Evolutionary conservation across 2,329 filamentous ascomycete species (phyloP).

Genomic region (Teratosphaeria pseudoeucalypti): DNA sequence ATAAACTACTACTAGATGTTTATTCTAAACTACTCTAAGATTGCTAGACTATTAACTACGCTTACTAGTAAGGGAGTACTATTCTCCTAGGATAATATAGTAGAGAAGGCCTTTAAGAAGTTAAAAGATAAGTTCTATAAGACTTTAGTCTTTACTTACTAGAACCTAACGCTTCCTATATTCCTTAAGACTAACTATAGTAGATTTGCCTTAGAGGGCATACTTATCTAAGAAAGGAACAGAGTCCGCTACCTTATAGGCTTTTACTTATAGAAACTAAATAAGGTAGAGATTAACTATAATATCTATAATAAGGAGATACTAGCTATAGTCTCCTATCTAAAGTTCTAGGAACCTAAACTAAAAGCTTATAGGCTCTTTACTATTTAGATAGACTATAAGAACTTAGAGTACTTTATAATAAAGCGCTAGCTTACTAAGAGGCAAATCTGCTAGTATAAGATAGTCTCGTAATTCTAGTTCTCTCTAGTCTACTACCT

Average conservation of each 20-base stretch:
- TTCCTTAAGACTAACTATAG: constrained; percentile 11
- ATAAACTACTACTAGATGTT: constrained; percentile 19
- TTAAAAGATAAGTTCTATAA: constrained; percentile 9
- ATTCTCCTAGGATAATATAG: constrained; percentile 6
- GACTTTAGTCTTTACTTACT: constrained; percentile 6
- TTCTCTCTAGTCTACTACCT: constrained; percentile 5
- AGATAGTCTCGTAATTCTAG: neutral
- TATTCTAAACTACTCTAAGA: constrained; percentile 13
- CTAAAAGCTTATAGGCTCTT: constrained; percentile 8
- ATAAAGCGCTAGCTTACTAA: fast-evolving
- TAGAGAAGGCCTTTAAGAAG: constrained; percentile 5
- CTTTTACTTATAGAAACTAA: constrained; percentile 14
- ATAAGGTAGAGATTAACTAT: constrained; percentile 12
- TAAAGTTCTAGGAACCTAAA: constrained; percentile 16
- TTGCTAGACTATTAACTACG: constrained; percentile 3
- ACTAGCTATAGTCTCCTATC: constrained; percentile 17
- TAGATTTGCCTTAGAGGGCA: constrained; percentile 7
- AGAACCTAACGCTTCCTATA: constrained; percentile 8
- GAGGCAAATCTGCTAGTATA: too few relatives aligned
- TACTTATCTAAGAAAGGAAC: constrained; percentile 2
- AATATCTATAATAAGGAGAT: constrained; percentile 24
- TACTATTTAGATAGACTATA: constrained; percentile 10
- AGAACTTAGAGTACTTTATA: neutral
- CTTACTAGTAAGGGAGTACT: constrained; percentile 7
- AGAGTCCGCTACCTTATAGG: neutral